These are phyloP conservation scores for Apiotrichum gamsii DNA, from an alignment of 1,284 basidiomycete species.

Conservation along the genomic window DNA sequence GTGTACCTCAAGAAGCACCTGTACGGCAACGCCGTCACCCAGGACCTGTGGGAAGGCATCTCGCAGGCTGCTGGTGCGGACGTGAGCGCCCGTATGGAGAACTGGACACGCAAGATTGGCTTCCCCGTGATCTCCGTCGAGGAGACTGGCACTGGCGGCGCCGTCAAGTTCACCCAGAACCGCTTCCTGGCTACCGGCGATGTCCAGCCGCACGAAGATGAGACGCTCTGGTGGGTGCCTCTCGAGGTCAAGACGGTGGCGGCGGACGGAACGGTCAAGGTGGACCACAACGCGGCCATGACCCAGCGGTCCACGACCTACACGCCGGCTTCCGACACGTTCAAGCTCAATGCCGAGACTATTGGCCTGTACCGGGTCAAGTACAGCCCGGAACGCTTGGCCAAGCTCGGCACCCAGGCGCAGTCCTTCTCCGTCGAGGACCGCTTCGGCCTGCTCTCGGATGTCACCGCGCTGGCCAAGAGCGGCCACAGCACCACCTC, in stretches of 20 bases:
- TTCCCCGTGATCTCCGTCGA: conserved; percentile 82
- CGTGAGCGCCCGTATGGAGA: conserved; percentile 75
- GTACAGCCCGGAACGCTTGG: conserved; percentile 75
- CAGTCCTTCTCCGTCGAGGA: conserved; percentile 76
- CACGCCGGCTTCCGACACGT: conserved; percentile 62
- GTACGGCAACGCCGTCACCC: conserved; percentile 76
- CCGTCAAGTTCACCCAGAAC: conserved; percentile 73
- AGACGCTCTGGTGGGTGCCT: conserved; percentile 81
- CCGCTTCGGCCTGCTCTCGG: conserved; percentile 74
- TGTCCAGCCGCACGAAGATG: conserved; percentile 71
- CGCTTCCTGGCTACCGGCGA: conserved; percentile 82
- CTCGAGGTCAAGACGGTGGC: conserved; percentile 62
- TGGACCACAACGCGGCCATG: conserved; percentile 64
- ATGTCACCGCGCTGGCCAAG: conserved; percentile 70
- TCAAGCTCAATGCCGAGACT: conserved; percentile 83
- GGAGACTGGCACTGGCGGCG: conserved; percentile 60
- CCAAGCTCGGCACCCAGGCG: conserved; percentile 70
- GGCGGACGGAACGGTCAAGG: conserved; percentile 54
- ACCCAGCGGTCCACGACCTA: conserved; percentile 63
- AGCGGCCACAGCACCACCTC: conserved; percentile 71
- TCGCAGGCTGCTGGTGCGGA: conserved; percentile 71
- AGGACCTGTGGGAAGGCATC: conserved; percentile 88
- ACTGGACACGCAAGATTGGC: conserved; percentile 85
- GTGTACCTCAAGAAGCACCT: conserved; percentile 82
- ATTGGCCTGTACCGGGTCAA: conserved; percentile 81